Percentiles rank a stretch among this genome's conserved stretches.
phyloP scores from a whole-genome alignment of 495 filamentous ascomycete genomes.

The Podospora sp. region DNA sequence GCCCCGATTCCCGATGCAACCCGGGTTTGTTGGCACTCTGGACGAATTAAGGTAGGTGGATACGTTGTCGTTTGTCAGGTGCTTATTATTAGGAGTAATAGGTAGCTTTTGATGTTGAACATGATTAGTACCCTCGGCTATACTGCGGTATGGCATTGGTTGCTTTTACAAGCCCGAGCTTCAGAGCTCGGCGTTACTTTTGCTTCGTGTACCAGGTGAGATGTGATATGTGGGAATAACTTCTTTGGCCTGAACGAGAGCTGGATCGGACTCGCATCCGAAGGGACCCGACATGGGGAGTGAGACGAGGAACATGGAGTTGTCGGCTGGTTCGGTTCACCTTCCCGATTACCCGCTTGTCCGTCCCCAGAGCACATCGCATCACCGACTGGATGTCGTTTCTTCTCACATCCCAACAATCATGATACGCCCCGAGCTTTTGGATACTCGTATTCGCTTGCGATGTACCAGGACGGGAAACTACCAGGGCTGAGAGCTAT shows the following conservation, averaged over 20 bases:
- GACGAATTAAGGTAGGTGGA: background rate
- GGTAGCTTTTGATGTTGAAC: background rate
- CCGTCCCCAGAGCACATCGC: background rate
- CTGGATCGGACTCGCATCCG: too few relatives aligned
- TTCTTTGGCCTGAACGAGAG: background rate
- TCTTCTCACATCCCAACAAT: background rate
- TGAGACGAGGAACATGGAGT: too few relatives aligned
- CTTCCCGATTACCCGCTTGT: too few relatives aligned
- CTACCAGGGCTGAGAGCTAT: background rate
- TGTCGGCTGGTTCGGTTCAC: too few relatives aligned
- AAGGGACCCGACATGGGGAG: too few relatives aligned
- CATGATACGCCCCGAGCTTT: background rate
- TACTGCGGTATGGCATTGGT: background rate
- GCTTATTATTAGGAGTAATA: background rate
- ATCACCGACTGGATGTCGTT: background rate
- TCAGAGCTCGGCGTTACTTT: background rate
- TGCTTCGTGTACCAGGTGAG: background rate
- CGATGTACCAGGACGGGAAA: background rate
- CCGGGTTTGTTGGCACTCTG: background rate
- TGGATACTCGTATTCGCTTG: constrained; percentile 8
- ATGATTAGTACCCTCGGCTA: background rate
- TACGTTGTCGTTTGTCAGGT: background rate
- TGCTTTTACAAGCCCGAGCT: background rate
- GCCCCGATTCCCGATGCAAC: background rate
- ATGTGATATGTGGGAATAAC: background rate